Evolutionary conservation across 495 filamentous ascomycete genomes (phyloP).

Genomic region (Xylaria intraflava): DNA sequence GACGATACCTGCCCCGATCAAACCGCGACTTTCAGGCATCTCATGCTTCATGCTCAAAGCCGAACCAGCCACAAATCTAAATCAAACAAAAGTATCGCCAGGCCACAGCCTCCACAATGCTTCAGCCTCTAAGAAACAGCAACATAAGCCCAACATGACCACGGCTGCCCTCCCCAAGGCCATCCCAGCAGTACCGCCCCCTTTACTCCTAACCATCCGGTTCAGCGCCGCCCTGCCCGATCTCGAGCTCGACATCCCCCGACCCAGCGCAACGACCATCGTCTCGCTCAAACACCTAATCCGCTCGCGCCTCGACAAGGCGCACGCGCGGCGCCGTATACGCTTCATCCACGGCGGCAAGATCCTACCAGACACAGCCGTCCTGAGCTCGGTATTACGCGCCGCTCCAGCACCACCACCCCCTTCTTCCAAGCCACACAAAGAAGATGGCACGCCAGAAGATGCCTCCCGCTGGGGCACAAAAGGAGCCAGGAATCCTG

Average conservation of each 20-base stretch:
- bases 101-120: conserved; percentile 2
- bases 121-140: not conserved
- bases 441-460: not conserved
- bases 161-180: conserved; percentile 10
- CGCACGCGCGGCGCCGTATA: conserved; percentile 57
- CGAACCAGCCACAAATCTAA: not conserved
- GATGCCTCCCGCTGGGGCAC: not conserved
- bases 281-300: conserved; percentile 75
- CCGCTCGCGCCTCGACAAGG: conserved; percentile 58
- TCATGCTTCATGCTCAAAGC: too few species aligned
- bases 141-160: conserved; percentile 4
- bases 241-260: conserved; percentile 66
- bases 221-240: conserved; percentile 83
- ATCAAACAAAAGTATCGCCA: not conserved
- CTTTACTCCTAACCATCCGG: conserved; percentile 71
- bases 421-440: not conserved
- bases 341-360: conserved; percentile 85
- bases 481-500: not conserved
- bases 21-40: too few species aligned
- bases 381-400: conserved; percentile 58
- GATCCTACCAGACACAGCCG: conserved; percentile 64
- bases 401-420: conserved; percentile 49
- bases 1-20: too few species aligned
- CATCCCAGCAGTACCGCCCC: conserved; percentile 29
- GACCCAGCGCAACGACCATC: conserved; percentile 60